phyloP scores from a whole-genome alignment of 2,329 filamentous ascomycete species.

The Septoria petroselini region DNA sequence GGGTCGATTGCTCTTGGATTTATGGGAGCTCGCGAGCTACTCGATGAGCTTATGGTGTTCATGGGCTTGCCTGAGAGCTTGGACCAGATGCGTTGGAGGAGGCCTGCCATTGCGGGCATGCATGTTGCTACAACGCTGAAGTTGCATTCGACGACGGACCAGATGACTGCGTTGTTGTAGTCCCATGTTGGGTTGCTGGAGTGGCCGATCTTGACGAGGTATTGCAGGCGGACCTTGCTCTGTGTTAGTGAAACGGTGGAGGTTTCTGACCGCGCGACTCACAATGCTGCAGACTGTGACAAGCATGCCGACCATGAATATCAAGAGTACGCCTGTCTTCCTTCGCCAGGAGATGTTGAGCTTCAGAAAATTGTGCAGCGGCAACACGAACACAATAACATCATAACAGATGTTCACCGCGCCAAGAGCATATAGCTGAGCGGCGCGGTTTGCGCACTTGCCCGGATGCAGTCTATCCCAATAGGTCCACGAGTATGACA shows the following conservation, averaged over 20 bases:
- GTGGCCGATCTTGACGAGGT: constrained; percentile 12
- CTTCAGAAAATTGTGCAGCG: constrained; percentile 12
- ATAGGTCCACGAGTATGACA: constrained; percentile 5
- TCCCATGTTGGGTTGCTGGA: constrained; percentile 10
- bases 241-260: too few species aligned
- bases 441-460: constrained; percentile 1
- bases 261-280: too few species aligned
- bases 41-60: constrained; percentile 9
- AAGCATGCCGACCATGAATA: constrained; percentile 14
- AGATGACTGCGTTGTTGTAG: constrained; percentile 15
- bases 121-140: constrained; percentile 11
- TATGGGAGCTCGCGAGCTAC: constrained; percentile 20
- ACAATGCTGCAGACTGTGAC: constrained; percentile 14
- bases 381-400: constrained; percentile 11
- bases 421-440: constrained; percentile 11
- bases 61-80: constrained; percentile 21
- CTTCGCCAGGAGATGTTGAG: constrained; percentile 11
- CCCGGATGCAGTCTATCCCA: not conserved
- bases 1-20: constrained; percentile 21
- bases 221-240: constrained; percentile 16
- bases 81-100: constrained; percentile 13
- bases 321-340: constrained; percentile 10
- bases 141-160: constrained; percentile 11
- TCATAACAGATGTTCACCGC: constrained; percentile 15
- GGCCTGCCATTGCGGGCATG: constrained; percentile 13